Evolutionary conservation across 2,329 filamentous ascomycete genomes (phyloP).

Genomic region (Beauveria australis): DNA sequence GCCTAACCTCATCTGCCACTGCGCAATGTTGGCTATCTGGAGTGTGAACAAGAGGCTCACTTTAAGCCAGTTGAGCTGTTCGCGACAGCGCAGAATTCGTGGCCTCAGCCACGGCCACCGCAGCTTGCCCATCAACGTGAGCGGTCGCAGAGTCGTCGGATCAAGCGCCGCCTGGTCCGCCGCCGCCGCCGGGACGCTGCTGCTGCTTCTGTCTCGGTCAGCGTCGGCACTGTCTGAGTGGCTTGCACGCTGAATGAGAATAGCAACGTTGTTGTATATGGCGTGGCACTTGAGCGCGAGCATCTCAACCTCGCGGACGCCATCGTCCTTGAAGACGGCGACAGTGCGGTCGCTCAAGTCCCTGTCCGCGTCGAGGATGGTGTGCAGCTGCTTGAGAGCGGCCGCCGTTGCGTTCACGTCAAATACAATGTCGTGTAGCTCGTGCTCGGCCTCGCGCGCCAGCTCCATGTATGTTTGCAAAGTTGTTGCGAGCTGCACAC

Average conservation of each 20-base stretch:
- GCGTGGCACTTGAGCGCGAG: background rate
- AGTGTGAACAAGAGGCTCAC: background rate
- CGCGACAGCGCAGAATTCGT: background rate
- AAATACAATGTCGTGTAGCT: conserved; percentile 6
- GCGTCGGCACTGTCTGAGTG: background rate
- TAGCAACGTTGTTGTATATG: background rate
- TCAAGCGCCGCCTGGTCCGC: background rate
- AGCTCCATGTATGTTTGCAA: conserved; percentile 8
- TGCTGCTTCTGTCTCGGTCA: background rate
- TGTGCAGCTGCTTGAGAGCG: background rate
- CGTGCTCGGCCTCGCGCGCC: background rate
- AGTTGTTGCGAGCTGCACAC: conserved; percentile 1
- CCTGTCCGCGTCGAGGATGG: background rate
- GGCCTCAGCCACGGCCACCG: conserved; percentile 4
- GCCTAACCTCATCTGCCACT: background rate
- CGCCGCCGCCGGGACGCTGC: background rate
- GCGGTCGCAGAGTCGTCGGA: background rate
- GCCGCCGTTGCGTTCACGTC: conserved; percentile 3
- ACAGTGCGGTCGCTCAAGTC: background rate
- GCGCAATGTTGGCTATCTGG: background rate
- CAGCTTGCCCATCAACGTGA: background rate
- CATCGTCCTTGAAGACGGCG: conserved; percentile 11
- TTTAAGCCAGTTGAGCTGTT: conserved; percentile 4
- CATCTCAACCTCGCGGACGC: background rate
- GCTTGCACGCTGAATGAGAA: background rate